A percentile compares a stretch with the other conserved stretches of the same genome.
Evolutionary conservation across 371 early-diverging fungal species (phyloP).

Genomic region (Quaeritorhiza haematococci): DNA sequence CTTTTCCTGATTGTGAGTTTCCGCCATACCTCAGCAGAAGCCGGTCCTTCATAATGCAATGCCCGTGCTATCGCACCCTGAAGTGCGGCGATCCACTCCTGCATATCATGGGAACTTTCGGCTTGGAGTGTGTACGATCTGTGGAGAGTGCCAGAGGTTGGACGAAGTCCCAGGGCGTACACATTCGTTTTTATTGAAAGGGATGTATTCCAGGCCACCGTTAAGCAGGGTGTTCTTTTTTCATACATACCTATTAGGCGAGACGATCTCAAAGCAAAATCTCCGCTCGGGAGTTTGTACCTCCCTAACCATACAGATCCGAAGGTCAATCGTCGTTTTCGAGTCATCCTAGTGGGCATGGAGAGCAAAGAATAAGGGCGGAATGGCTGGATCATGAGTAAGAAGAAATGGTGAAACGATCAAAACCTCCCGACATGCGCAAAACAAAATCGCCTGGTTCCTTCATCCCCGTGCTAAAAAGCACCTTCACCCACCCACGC

Average conservation of each 20-base stretch:
- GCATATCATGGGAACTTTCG: constrained; percentile 68
- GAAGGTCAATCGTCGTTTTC: constrained; percentile 25
- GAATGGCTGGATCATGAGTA: not conserved
- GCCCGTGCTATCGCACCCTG: constrained; percentile 66
- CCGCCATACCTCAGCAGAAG: too few relatives aligned
- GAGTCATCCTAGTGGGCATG: not conserved
- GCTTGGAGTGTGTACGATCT: constrained; percentile 68
- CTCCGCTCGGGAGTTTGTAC: constrained; percentile 65
- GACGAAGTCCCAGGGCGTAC: not conserved
- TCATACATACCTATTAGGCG: constrained; percentile 60
- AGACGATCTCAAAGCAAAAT: constrained; percentile 80
- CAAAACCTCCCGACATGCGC: too few relatives aligned
- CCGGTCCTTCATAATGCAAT: constrained; percentile 13
- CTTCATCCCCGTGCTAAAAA: too few relatives aligned
- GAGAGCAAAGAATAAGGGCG: not conserved
- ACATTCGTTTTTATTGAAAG: not conserved
- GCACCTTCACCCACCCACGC: too few relatives aligned
- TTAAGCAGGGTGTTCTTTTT: not conserved
- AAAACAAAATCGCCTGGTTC: too few relatives aligned
- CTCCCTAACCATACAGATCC: constrained; percentile 64
- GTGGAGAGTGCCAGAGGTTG: not conserved
- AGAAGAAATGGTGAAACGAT: not conserved
- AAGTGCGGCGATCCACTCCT: constrained; percentile 74
- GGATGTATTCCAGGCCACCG: not conserved
- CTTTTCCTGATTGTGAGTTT: too few relatives aligned